Evolutionary conservation across 805 yeast species (phyloP), one percentile per base, ranked within the genome.

Genomic region (Wickerhamomyces rabaulensis): DNA sequence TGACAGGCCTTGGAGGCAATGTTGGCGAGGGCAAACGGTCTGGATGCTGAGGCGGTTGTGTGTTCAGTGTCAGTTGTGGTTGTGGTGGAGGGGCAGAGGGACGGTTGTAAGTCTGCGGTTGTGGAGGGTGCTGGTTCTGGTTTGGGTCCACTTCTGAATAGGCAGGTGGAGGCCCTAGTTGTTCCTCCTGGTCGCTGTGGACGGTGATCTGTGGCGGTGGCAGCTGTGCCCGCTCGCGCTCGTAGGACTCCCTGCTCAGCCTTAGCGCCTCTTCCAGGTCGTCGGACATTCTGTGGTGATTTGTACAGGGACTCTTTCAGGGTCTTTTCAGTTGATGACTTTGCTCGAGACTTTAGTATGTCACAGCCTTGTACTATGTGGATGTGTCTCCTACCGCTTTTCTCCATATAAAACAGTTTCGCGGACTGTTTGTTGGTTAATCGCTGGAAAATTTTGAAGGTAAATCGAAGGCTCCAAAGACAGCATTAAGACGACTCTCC

Each of bases 101-200:
- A 33, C 9, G 37, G 37, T 9, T 10, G 10, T 19, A n/a, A 9
- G 23, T 4, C 13, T 13, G 39, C 10, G 23, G 12, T 17, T 17
- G 39, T 6, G 22, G 20, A 12, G 4, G 20, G 19, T 4, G 12
- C 4, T 19, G 17, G 6, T 9, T 20, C 3, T 20, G 9, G 10
- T 10, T 20, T 20, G 66, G 55, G 9, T 65, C 62, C 21, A 63
- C 52, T 40, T 62, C 68, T 1, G 68, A 55, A 47, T 70, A 70
- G 7, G 61, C 62, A 2, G 74, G 74, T 3, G 73, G 73, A 6
- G 63, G 65, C 37, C 60, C 67, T 5, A 27, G 21, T 0, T 51
- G 31, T 9, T 40, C 51, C 1, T 42, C 46, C 54, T 54, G 41
- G 55, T 54, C 40, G 15, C 31, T 16, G 13, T 23, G 31, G 56